Conservation (phyloP, 129 eudicot genomes). For the Helichrysum umbraculigerum region DNA sequence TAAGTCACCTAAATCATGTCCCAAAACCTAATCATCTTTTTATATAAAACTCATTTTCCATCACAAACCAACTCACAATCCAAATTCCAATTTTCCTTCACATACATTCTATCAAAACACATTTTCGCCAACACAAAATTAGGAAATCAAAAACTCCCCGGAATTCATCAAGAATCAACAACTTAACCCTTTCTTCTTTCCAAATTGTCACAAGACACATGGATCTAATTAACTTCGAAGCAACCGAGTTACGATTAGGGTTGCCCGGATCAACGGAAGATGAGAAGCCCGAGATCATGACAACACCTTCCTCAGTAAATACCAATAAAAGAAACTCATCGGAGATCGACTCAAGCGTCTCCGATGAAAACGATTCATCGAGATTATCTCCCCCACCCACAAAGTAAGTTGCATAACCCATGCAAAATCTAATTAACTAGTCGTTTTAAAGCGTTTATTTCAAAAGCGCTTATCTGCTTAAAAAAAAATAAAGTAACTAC, state of each 20-base stretch:
- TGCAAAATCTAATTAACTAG: slow-evolving; percentile 12
- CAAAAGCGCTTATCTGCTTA: no score
- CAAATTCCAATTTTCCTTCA: slow-evolving; percentile 11
- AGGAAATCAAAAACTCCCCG: slow-evolving; percentile 11
- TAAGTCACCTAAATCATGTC: slow-evolving; percentile 54
- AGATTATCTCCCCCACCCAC: slow-evolving; percentile 53
- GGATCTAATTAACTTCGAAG: slow-evolving; percentile 55
- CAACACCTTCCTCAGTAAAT: slow-evolving; percentile 14
- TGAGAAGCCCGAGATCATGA: slow-evolving; percentile 36
- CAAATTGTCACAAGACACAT: slow-evolving; percentile 17
- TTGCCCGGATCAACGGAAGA: slow-evolving; percentile 55
- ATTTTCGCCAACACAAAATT: background rate
- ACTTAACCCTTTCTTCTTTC: background rate
- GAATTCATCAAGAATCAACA: slow-evolving; percentile 13
- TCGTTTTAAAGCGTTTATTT: no score
- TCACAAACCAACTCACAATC: slow-evolving; percentile 29
- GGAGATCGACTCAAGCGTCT: slow-evolving; percentile 43
- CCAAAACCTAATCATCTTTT: slow-evolving; percentile 28
- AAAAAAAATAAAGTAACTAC: no score
- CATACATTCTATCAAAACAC: slow-evolving; percentile 17
- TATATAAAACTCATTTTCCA: slow-evolving; percentile 40
- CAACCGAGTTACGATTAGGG: slow-evolving; percentile 65
- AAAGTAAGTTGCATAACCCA: slow-evolving; percentile 53
- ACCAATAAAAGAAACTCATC: slow-evolving; percentile 60
- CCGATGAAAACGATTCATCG: slow-evolving; percentile 34